Base-by-base conservation (phyloP, 2,329 filamentous ascomycete species). In the Talaromyces sp. region DNA sequence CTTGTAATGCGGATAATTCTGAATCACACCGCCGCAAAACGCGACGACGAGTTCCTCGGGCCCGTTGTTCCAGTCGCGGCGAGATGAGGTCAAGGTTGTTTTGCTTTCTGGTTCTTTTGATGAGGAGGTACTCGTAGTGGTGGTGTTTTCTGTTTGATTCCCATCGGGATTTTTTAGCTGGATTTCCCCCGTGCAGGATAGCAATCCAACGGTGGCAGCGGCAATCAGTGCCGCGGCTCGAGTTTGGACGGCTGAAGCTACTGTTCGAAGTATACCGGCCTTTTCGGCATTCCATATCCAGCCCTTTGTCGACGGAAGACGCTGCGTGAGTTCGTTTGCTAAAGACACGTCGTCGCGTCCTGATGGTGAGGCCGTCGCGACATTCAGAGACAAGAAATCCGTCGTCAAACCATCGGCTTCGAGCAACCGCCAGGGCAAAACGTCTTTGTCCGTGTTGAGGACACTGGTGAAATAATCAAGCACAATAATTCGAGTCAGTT, bases 21-120 rank as follows among this genome's bases (percentile, higher is more conserved):
- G 83, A 59, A 92, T 92, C 67, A 89, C 90, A 19, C 88, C 88
- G 17, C 89, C 89, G 0, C 89, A 90, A 69, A 90, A 91, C 0
- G 89, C 89, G 26, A 92, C 87, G 1, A 89, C 85, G 26, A 92
- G 72, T 66, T 89, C 86, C 61, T 83, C 79, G 0, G 73, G 69
- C 5, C 72, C 71, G 17, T 70, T 67, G 27, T 68, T 64, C 70
- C 70, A 77, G 60, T 35, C 62, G 61, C 4, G 61, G 48, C 7
- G 57, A 60, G 14, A 65, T 62, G 12, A 63, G 60, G 41, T 19
- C 11, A 46, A 9, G 11, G 21, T 11, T 17, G 21, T 21, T 21
- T 24, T 24, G 19, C 7, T 24, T 46, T 46, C 43, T 24, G 19
- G 62, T 24, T 24, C 19, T 46, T 46, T 24, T 46, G 43, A 1